Base-by-base conservation (phyloP, 2,329 filamentous ascomycete genomes). In the Rutstroemia sp. region DNA sequence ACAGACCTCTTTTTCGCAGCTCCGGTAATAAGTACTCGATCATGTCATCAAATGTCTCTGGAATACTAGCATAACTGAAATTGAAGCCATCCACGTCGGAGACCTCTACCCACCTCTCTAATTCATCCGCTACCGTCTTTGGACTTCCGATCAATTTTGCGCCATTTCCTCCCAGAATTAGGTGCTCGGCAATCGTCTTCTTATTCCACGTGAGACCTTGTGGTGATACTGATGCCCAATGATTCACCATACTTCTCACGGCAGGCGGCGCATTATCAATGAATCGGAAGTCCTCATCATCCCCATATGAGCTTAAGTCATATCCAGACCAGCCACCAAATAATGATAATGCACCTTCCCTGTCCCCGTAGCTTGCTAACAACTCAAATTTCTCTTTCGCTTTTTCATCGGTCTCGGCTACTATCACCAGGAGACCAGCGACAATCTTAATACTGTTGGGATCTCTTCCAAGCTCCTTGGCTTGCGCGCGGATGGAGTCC, bases 241-340 rank as follows among this genome's bases (percentile, higher is more conserved):
- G 64, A 50, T 66, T 66, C 4, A 67, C 64, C 82, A 66, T 85
- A 81, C 58, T 77, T 79, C 67, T 64, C 65, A 60, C 68, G 73
- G 76, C 74, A 63, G 58, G 74, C 65, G 50, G 74, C 66, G 52
- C 74, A 71, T 60, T 71, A 71, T 66, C 75, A 67, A 41, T 72
- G 77, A n/a, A 85, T 12, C 81, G 71, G 51, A 87, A 70, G 66
- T 87, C 83, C 64, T 86, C 77, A 44, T 86, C 82, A 25, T 86
- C 82, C 0, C 72, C 77, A 61, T 85, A 86, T 45, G 77, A 71
- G 6, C 76, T 73, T 23, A 87, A 71, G 65, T 87, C 81, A 48
- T 86, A 83, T 0, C 83, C 87, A 0, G 86, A 89, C 86, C 86
- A 90, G 1, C 87, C 87, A 19, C 85, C 85, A 63, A 90, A 90